Base-by-base conservation (phyloP, 768 basidiomycete genomes). In the Neoboletus subvelutipes region DNA sequence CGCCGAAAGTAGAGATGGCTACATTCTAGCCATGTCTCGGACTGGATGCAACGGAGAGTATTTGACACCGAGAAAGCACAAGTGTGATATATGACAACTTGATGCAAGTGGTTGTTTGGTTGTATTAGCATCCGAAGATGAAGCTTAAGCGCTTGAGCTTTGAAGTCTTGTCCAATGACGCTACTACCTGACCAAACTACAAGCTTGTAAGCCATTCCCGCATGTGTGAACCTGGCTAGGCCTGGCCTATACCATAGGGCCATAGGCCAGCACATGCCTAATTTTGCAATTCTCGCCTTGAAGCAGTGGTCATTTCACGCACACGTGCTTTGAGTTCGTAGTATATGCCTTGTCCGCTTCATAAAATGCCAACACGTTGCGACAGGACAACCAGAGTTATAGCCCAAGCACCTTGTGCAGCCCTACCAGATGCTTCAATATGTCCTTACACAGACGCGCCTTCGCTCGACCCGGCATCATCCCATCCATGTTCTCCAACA, bases 311-410 rank as follows among this genome's bases (percentile, higher is more conserved):
- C n/a, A n/a, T n/a, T n/a, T n/a, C n/a, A n/a, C n/a, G n/a, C 8
- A 86, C 75, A 28, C 86, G 73, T 12, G 67, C 67, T 68, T 93
- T 91, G 45, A 91, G 64, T 15, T 66, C 72, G 13, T 71, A 60
- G n/a, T n/a, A n/a, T n/a, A n/a, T 1, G 85, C 88, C 28, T 73
- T 70, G 9, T 74, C 67, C 34, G 79, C 74, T n/a, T 88, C 77
- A 4, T 80, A 71, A 69, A 89, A 98, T 10, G 85, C 77, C 51
- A 92, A 76, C 0, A 83, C 78, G 56, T 83, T 78, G 37, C 94
- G 85, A 69, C 83, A 86, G 20, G 79, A 77, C 61, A 94, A 77
- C 96, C 95, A 99, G 48, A 93, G 75, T 71, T 98, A 98, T 26
- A 88, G 63, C 15, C 87, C 85, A 31, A 93, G 65, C 31, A 83